Evolutionary conservation across 495 filamentous ascomycete genomes (phyloP).

Genomic region (Xylaria telfairii): DNA sequence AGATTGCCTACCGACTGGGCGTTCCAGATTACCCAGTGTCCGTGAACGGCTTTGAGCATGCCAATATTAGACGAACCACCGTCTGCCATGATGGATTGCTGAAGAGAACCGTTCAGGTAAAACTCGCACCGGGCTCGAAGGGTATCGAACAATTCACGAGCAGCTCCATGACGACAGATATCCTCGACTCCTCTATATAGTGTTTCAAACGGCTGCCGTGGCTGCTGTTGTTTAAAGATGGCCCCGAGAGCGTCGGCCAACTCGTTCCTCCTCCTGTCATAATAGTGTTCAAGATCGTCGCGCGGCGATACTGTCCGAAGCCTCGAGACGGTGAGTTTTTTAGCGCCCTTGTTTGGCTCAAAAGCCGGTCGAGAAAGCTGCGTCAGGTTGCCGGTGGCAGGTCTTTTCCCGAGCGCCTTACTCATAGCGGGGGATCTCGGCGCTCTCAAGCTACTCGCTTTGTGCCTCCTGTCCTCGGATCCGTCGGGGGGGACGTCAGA

Average conservation of each 20-base stretch:
- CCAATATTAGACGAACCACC: conserved; percentile 62
- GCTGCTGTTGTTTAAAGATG: conserved; percentile 69
- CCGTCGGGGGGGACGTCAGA: conserved; percentile 11
- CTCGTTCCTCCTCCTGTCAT: conserved; percentile 71
- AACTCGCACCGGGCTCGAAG: conserved; percentile 66
- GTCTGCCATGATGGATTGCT: conserved; percentile 55
- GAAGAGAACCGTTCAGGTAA: conserved; percentile 57
- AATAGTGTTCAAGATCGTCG: conserved; percentile 62
- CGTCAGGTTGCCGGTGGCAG: conserved; percentile 31
- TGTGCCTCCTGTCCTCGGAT: conserved; percentile 28
- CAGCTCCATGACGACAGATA: conserved; percentile 77
- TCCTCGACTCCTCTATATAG: conserved; percentile 91
- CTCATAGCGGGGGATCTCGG: conserved; percentile 21
- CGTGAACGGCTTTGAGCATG: conserved; percentile 67
- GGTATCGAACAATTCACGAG: conserved; percentile 65
- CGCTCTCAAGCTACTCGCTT: neutral
- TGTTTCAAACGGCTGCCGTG: conserved; percentile 76
- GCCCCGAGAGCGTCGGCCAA: conserved; percentile 73
- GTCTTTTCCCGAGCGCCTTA: conserved; percentile 25
- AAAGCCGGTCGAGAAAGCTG: conserved; percentile 42
- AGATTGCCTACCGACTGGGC: conserved; percentile 65
- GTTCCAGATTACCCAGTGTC: conserved; percentile 80
- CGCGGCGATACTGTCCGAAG: conserved; percentile 64
- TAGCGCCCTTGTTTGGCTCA: conserved; percentile 67
- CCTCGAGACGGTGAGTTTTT: conserved; percentile 88